These are phyloP conservation scores for Kodamaea jinghongensis DNA, from an alignment of 805 yeast genomes.

Conservation along the genomic window DNA sequence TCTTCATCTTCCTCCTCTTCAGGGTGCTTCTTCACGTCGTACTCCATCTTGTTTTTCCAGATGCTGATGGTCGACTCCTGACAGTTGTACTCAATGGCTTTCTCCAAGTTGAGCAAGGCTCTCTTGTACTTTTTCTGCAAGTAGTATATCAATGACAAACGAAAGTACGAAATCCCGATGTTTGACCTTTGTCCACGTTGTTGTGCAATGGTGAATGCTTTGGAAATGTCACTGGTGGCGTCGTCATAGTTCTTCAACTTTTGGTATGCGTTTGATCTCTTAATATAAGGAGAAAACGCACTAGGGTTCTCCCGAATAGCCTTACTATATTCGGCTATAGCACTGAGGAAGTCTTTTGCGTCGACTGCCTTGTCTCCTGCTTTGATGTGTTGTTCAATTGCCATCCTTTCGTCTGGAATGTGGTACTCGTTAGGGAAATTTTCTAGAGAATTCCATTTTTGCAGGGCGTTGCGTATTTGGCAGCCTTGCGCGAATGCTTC, in stretches of 20 bases:
- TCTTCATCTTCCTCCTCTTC: conserved; percentile 12
- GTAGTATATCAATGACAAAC: conserved; percentile 47
- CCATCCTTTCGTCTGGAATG: conserved; percentile 22
- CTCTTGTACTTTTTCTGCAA: conserved; percentile 38
- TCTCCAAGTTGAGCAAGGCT: conserved; percentile 42
- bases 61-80: conserved; percentile 46
- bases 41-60: conserved; percentile 43
- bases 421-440: not conserved
- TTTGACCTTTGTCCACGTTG: conserved; percentile 45
- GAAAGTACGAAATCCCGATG: conserved; percentile 47
- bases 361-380: conserved; percentile 32
- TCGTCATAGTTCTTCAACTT: conserved; percentile 46
- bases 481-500: too few relatives aligned
- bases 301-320: conserved; percentile 43
- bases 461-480: too few relatives aligned
- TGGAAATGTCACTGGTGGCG: conserved; percentile 46
- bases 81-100: conserved; percentile 42
- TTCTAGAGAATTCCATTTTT: conserved; percentile 2
- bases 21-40: conserved; percentile 28
- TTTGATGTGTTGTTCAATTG: conserved; percentile 34
- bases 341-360: conserved; percentile 40
- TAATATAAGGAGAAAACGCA: conserved; percentile 46
- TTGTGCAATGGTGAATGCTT: conserved; percentile 46
- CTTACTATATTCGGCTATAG: conserved; percentile 37
- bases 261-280: conserved; percentile 50